phyloP scores from a whole-genome alignment of 768 basidiomycete species.

The Lanmaoa rubissima region DNA sequence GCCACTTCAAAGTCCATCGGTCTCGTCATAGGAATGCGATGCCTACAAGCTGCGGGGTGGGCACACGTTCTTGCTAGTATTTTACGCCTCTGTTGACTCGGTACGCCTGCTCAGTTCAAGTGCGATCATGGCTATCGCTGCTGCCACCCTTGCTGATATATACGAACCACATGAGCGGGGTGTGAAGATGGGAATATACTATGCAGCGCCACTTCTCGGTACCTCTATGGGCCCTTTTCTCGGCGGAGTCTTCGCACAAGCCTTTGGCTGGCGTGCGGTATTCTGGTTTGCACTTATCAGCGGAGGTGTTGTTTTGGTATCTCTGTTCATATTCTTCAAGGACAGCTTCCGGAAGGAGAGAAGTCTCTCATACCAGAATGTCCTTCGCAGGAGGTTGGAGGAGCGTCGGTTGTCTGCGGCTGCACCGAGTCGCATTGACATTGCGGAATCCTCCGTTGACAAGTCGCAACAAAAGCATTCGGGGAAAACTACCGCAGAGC shows the following conservation, averaged over 20 bases:
- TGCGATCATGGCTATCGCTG: slow-evolving; percentile 70
- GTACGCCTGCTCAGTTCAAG: slow-evolving; percentile 43
- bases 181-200: slow-evolving; percentile 79
- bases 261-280: slow-evolving; percentile 75
- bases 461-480: slow-evolving; percentile 8
- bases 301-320: slow-evolving; percentile 50
- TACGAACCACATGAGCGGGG: slow-evolving; percentile 80
- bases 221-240: slow-evolving; percentile 64
- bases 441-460: background rate
- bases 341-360: slow-evolving; percentile 85
- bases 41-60: slow-evolving; percentile 62
- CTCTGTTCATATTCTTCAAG: slow-evolving; percentile 64
- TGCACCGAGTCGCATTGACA: background rate
- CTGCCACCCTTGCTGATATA: slow-evolving; percentile 77
- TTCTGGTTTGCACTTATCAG: slow-evolving; percentile 80
- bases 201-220: slow-evolving; percentile 76
- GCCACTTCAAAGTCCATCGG: slow-evolving; percentile 56
- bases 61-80: slow-evolving; percentile 2
- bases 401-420: slow-evolving; percentile 17
- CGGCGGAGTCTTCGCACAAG: slow-evolving; percentile 65
- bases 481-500: background rate
- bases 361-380: slow-evolving; percentile 73
- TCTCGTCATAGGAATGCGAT: slow-evolving; percentile 64
- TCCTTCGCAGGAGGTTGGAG: slow-evolving; percentile 46
- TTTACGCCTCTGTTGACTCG: background rate